These are phyloP conservation scores for Colletotrichum tropicicola DNA, from an alignment of 2,329 filamentous ascomycete genomes.

Conservation along the genomic window DNA sequence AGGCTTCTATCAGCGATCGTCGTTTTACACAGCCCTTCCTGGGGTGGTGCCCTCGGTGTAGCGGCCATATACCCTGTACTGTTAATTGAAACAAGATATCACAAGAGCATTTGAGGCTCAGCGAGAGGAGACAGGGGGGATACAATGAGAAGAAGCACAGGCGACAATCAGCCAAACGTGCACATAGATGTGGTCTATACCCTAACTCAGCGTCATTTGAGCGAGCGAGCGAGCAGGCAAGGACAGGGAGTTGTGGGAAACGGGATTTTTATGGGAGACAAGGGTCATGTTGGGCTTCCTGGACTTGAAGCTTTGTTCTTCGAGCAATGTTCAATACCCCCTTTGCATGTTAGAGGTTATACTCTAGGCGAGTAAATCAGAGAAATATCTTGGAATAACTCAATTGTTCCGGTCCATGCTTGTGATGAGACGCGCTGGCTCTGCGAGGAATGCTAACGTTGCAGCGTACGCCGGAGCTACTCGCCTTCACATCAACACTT, in stretches of 20 bases:
- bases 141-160: background rate
- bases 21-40: background rate
- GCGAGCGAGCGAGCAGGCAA: conserved; percentile 24
- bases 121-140: background rate
- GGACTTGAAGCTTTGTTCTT: conserved; percentile 3
- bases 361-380: conserved; percentile 13
- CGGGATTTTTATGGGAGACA: conserved; percentile 12
- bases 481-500: too few relatives aligned
- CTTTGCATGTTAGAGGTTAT: conserved; percentile 24
- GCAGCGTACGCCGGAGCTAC: too few relatives aligned
- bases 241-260: conserved; percentile 20
- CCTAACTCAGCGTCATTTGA: conserved; percentile 29
- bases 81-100: conserved; percentile 19
- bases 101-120: conserved; percentile 15
- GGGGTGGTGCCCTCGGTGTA: background rate
- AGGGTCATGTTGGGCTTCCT: background rate
- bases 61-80: conserved; percentile 27
- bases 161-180: conserved; percentile 12
- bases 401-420: background rate
- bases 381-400: background rate
- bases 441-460: too few relatives aligned
- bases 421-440: too few relatives aligned
- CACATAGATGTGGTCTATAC: conserved; percentile 29
- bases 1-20: background rate
- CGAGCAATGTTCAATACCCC: conserved; percentile 26